Base-by-base conservation (phyloP, 192 early-diverging fungal genomes). In the Backusella tarrabulga region DNA sequence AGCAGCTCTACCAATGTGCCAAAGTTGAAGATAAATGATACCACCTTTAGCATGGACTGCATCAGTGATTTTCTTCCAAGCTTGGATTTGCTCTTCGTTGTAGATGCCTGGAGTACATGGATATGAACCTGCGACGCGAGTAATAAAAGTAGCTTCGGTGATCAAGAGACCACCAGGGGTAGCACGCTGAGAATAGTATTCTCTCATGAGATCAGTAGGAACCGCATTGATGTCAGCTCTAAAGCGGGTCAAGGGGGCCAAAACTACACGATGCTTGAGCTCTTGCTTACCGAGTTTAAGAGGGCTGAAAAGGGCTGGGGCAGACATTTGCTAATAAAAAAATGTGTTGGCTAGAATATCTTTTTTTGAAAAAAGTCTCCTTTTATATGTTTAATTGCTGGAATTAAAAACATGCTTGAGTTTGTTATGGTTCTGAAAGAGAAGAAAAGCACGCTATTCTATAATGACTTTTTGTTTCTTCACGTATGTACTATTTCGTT, bases 1-100 rank as follows among this genome's bases (percentile, higher is more conserved):
- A 41, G 21, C 34, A 3, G 71, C 72, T 29, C 80, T 71, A 21
- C 80, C 76, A 60, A 77, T 21, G 34, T 84, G 80, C 89, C 32
- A 90, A 42, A 92, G 77, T 75, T 92, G 90, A n/a, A 80, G 75
- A 73, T 76, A 92, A 68, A 92, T 89, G 73, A 80, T 63, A 23
- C 87, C 85, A 23, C 87, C 88, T 68, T 87, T 81, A 11, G 71
- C 81, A 69, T 90, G 88, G 8, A 90, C 89, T 7, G 86, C 88
- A 35, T 87, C 80, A 17, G 89, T 90, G 26, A 82, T 54, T 67
- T 81, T 50, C 71, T 84, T 87, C 90, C 90, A 92, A 3, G 56
- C 82, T 21, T 67, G 70, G 1, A 84, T 77, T 67, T 88, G 88
- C 3, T 82, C 84, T 6, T 73, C 36, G 8, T 77, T 87, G 56